Evolutionary conservation across 768 basidiomycete species (phyloP), one percentile per base, ranked within the genome.

Genomic region (Piloderma croceum): DNA sequence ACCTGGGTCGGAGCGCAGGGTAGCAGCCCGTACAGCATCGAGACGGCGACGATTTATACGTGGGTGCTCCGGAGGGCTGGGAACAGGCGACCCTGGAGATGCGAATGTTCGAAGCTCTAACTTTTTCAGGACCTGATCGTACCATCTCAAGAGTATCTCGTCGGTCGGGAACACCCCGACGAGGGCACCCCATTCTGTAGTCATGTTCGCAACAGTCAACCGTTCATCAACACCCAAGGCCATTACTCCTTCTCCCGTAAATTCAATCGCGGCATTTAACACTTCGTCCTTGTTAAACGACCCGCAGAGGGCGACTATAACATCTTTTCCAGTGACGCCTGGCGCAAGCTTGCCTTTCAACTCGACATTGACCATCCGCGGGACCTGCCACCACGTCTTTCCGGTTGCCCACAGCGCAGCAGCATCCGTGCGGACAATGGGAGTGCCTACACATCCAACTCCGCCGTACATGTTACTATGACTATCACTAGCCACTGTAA

Each of bases 391-490:
- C 96, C 96, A 99, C 1, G 96, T 98, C 60, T 87, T 90, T 17
- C 93, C 92, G 0, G 96, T 98, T 10, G 96, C 91, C 96, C 96
- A 99, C 9, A 99, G 74, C 17, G 87, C 94, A 0, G 91, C 91
- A 17, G 89, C 88, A 49, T 94, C 91, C 10, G 90, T 97, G 36
- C 96, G 79, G 5, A 98, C 96, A 47, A 98, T 96, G 0, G 96
- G 91, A 0, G 96, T 99, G 3, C 96, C 96, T 3, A 99, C 80
- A 55, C 93, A 94, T 1, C 91, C 94, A 4, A 99, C 89, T 24
- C 93, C 96, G 13, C 96, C 96, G 55, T 99, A 99, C 88, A 98
- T 98, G 60, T 99, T 99, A 56, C 87, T 90, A 62, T 96, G 93
- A 59, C 89, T 92, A 64, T 94, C 92, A 53, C 85, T 90, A 6